Conservation (phyloP, 139 green algal species). For the Coelastrella sp. region DNA sequence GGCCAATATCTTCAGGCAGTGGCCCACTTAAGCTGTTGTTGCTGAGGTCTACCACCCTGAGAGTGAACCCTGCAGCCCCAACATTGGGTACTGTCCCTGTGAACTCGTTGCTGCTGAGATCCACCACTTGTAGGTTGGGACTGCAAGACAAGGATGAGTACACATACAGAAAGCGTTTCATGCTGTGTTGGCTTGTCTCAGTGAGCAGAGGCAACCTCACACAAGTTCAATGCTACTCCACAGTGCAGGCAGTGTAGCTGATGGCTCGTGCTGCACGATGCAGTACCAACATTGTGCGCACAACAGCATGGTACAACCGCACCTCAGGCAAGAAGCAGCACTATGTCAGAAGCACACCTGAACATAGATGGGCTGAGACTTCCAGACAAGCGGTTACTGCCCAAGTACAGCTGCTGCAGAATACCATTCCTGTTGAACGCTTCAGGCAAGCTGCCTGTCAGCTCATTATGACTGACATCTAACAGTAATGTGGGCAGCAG, state of each 20-base stretch:
- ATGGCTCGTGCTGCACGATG: no score
- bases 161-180: no score
- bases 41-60: conserved; percentile 30
- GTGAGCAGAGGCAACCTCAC: no score
- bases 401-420: conserved; percentile 25
- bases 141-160: background rate
- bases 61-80: background rate
- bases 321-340: background rate
- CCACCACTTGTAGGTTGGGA: conserved; percentile 24
- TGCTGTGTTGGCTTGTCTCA: no score
- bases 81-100: conserved; percentile 16
- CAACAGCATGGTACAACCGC: no score
- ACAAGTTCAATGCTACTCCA: no score
- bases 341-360: conserved; percentile 17
- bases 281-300: no score
- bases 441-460: conserved; percentile 18
- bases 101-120: conserved; percentile 23
- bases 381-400: conserved; percentile 28
- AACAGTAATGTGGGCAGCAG: background rate
- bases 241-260: no score
- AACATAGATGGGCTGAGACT: background rate
- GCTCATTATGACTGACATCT: conserved; percentile 15
- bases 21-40: conserved; percentile 33
- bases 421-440: background rate
- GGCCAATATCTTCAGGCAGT: background rate